Percentiles rank a stretch among this genome's conserved stretches.
Evolutionary conservation across 164 flowering plant genomes (phyloP).

Genomic region (Tinospora cordifolia): DNA sequence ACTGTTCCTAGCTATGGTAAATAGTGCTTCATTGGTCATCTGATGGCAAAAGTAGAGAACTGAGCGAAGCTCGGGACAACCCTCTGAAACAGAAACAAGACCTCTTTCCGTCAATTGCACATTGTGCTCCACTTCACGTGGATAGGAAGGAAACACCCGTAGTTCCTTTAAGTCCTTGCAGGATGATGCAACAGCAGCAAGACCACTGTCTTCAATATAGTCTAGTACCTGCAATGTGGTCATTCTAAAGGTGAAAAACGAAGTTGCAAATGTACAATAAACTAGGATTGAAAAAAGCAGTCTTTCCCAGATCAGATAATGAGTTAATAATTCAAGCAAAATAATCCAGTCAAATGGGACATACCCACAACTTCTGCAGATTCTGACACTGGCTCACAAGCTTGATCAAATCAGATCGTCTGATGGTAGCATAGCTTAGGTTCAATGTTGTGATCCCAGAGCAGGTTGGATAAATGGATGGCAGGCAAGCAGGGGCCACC

Average conservation of each 20-base stretch:
- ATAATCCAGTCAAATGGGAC: slow-evolving; percentile 7
- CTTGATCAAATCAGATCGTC: slow-evolving; percentile 50
- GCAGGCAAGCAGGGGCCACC: slow-evolving; percentile 52
- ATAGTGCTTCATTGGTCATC: slow-evolving; percentile 70
- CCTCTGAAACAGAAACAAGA: slow-evolving; percentile 61
- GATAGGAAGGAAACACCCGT: slow-evolving; percentile 76
- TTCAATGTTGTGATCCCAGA: slow-evolving; percentile 60
- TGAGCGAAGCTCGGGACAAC: slow-evolving; percentile 73
- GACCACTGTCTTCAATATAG: slow-evolving; percentile 66
- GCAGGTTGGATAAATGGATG: slow-evolving; percentile 54
- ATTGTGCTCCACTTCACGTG: slow-evolving; percentile 40
- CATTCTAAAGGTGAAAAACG: slow-evolving; percentile 10
- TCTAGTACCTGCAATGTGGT: slow-evolving; percentile 54
- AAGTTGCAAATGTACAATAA: neutral
- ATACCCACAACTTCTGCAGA: slow-evolving; percentile 68
- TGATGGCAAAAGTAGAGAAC: slow-evolving; percentile 83
- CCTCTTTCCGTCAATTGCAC: slow-evolving; percentile 63
- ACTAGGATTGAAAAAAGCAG: neutral
- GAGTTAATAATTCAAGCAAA: neutral
- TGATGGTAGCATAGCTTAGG: slow-evolving; percentile 65
- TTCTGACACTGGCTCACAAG: slow-evolving; percentile 57
- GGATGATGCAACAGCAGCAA: slow-evolving; percentile 49
- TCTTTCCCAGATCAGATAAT: neutral
- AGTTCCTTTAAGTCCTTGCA: slow-evolving; percentile 65
- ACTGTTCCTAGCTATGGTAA: slow-evolving; percentile 55